A percentile compares a stretch with the other conserved stretches of the same genome.
Conservation (phyloP, 1,139 yeast species). For the Lodderomyces theae region DNA sequence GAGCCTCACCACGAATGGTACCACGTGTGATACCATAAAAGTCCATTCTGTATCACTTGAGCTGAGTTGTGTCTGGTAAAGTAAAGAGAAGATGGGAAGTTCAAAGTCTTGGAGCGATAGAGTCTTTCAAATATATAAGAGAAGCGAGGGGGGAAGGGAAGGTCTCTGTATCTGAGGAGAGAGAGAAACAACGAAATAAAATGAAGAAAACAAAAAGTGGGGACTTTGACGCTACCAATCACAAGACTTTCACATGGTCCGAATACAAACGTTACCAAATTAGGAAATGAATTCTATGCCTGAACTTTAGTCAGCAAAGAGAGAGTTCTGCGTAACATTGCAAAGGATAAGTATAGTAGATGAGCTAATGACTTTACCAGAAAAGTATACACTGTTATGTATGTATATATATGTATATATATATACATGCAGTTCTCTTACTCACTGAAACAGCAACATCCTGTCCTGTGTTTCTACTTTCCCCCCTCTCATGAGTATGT, state of each 20-base stretch:
- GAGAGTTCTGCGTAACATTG: too few species aligned
- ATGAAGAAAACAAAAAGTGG: not conserved
- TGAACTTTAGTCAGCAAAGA: not conserved
- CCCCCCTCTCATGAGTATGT: conserved; percentile 52
- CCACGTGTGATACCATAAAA: conserved; percentile 39
- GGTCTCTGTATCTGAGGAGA: too few species aligned
- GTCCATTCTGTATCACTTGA: conserved; percentile 37
- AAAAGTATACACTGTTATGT: too few species aligned
- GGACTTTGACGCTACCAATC: conserved; percentile 1
- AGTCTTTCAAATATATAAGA: too few species aligned
- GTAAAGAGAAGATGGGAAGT: not conserved
- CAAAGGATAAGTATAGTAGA: too few species aligned
- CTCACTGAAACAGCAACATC: too few species aligned
- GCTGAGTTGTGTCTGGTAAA: not conserved
- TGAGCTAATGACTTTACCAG: too few species aligned
- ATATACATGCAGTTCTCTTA: too few species aligned
- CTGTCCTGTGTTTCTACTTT: too few species aligned
- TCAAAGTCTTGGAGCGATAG: not conserved
- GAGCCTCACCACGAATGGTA: conserved; percentile 59
- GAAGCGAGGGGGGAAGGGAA: not conserved
- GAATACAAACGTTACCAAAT: not conserved
- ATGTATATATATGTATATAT: too few species aligned
- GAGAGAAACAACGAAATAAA: too few species aligned
- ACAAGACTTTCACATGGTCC: not conserved
- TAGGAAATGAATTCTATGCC: not conserved